Evolutionary conservation across 2,329 filamentous ascomycete genomes (phyloP).

Genomic region (Sarocladium brachiariae): DNA sequence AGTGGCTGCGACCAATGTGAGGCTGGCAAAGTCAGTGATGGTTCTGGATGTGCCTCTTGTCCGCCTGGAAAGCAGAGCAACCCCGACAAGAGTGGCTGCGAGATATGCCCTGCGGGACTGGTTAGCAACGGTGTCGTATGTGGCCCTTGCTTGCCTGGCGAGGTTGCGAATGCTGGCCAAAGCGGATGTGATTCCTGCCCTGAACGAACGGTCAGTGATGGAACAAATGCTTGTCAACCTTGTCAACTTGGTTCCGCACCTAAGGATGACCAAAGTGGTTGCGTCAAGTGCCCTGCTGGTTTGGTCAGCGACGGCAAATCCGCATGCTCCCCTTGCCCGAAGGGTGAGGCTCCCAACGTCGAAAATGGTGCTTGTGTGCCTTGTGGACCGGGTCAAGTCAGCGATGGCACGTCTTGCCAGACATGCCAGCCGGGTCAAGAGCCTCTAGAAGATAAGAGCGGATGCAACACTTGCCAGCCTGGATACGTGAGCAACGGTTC

Average conservation of each 20-base stretch:
- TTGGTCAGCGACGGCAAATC: not conserved
- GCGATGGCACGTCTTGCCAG: slow-evolving; percentile 2
- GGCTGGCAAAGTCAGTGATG: not conserved
- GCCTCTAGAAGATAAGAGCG: not conserved
- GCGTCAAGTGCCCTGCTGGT: slow-evolving; percentile 2
- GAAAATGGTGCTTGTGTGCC: not conserved
- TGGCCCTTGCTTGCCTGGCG: not conserved
- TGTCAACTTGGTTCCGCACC: not conserved
- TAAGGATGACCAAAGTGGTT: slow-evolving; percentile 3
- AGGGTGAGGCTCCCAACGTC: not conserved
- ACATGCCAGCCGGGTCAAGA: not conserved
- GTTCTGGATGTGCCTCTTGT: not conserved
- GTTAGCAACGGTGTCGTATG: not conserved
- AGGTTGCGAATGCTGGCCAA: not conserved
- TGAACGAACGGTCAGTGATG: not conserved
- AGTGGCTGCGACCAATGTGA: slow-evolving; percentile 3
- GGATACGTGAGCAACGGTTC: slow-evolving; percentile 1
- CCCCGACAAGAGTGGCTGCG: slow-evolving; percentile 2
- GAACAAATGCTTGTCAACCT: not conserved
- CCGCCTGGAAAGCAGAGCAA: slow-evolving; percentile 1
- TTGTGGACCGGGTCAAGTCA: not conserved
- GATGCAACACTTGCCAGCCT: not conserved
- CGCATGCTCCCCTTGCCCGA: not conserved
- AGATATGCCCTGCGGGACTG: not conserved
- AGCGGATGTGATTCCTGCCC: not conserved